Conservation (phyloP, 441 rosid species). For the Eruca vesicaria region DNA sequence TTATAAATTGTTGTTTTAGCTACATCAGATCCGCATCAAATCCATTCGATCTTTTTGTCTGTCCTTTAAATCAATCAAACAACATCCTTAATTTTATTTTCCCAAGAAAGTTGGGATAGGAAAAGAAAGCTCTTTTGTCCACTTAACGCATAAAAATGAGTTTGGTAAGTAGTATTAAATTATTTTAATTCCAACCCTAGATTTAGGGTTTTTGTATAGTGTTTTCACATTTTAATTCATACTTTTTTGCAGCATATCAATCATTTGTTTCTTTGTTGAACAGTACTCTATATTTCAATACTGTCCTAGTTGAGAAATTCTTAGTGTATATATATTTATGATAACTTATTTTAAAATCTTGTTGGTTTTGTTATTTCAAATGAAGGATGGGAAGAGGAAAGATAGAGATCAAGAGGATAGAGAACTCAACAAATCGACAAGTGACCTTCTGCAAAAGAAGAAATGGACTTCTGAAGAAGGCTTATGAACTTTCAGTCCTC, state of each 20-base stretch:
- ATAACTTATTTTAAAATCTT: neutral
- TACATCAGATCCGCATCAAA: conserved; percentile 27
- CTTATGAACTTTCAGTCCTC: conserved; percentile 57
- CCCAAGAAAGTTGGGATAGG: conserved; percentile 16
- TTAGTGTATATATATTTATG: neutral
- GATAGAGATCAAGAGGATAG: conserved; percentile 59
- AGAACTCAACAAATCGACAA: conserved; percentile 55
- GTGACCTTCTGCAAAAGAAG: conserved; percentile 70
- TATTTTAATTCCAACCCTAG: conserved; percentile 22
- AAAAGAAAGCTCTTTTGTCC: neutral
- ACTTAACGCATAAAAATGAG: neutral
- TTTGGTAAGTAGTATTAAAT: neutral
- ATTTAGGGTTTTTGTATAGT: conserved; percentile 16
- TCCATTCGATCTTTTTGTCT: conserved; percentile 22
- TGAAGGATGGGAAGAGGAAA: conserved; percentile 61
- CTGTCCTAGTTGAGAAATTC: neutral
- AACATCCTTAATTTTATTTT: conserved; percentile 25
- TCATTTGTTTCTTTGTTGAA: neutral
- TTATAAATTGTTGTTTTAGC: conserved; percentile 5
- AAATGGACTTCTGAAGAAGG: conserved; percentile 64
- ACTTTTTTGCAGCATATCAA: neutral
- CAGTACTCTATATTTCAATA: neutral
- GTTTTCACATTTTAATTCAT: neutral
- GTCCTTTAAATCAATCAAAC: conserved; percentile 20
- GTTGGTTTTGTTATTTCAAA: neutral